Evolutionary conservation across 83 land plant species (phyloP), one percentile per base, ranked within the genome.

Genomic region (Picea mariana): DNA sequence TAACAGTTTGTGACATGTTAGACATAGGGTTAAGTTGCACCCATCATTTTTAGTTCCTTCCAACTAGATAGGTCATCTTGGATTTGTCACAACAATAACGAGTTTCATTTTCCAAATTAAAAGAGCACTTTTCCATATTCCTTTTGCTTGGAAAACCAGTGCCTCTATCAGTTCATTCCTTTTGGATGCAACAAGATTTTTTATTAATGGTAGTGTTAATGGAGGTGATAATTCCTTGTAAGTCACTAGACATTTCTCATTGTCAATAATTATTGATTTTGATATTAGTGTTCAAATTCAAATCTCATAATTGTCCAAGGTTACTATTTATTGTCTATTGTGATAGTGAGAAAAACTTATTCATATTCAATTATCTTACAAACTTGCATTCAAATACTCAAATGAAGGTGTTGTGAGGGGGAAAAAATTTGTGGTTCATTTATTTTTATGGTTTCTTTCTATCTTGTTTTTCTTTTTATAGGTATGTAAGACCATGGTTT

Each of bases 181-280:
- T 2, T 88, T 97, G 67, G 98, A 91, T 6, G 64, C 87, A 66
- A 82, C 94, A 52, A 98, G 98, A 26, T 97, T 95, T 87, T 81
- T 88, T 21, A 81, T 91, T 81, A 98, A 97, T 84, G 95, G 93
- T 9, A 95, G 96, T 81, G 89, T 94, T 61, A 97, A 97, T 82
- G 99, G 99, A 16, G 99, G 99, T 42, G 99, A 93, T 15, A 97
- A 97, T 91, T 98, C 99, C 75, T 72, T 97, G 99, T 97, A 87
- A 90, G 99, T 86, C 17, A 55, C 0, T 55, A 16, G 59, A 55
- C 0, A 13, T 55, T 16, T 52, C 68, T 24, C n/a, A 44, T 42
- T 77, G 60, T n/a, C 23, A 15, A 34, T 77, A 23, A 40, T 34
- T 52, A 49, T n/a, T 18, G 81, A 81, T 81, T 31, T 68, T 49